Evolutionary conservation across 768 basidiomycete species (phyloP), one percentile per base, ranked within the genome.

Genomic region (Hypholoma fasciculare): DNA sequence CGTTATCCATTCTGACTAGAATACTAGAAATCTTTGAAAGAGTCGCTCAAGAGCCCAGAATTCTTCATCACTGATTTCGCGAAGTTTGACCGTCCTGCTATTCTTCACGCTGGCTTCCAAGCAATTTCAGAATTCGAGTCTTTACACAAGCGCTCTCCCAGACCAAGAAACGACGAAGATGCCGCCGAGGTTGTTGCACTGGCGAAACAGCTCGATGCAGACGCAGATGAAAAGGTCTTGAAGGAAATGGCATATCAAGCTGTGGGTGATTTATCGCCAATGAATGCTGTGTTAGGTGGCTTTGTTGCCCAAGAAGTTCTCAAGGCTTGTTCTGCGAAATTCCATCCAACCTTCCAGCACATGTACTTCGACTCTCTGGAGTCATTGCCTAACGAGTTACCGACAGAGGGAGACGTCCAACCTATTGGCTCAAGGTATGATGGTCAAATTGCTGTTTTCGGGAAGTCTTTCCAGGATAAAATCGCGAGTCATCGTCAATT

Each of bases 361-460:
- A 79, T 98, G 71, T 99, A 98, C 81, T 95, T 98, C 69, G 97
- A 99, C 73, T 96, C 97, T 9, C 81, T 99, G 48, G 97, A 99
- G 71, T 96, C 96, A 0, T 79, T 98, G 47, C 97, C 97, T 13
- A 73, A 78, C 16, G 72, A 72, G 13, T 76, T 89, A 38, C 94
- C 95, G 1, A 81, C 87, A 8, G 96, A 96, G 69, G 81, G 78
- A 46, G 96, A 98, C 44, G 90, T 87, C 67, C 88, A 88, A 62
- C 94, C 96, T 1, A 78, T 76, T 12, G 88, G 88, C 13, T 86
- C 89, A 16, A 87, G 97, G 44, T 96, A 98, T 71, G 97, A 98
- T 72, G 86, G 85, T 3, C 97, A 98, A 74, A 88, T 98, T 66
- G 96, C 94, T 38, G 95, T 99, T 9, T 98, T 99, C 67, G 97